Conservation (phyloP, 2,329 filamentous ascomycete genomes). For the Aspergillus awamori region DNA sequence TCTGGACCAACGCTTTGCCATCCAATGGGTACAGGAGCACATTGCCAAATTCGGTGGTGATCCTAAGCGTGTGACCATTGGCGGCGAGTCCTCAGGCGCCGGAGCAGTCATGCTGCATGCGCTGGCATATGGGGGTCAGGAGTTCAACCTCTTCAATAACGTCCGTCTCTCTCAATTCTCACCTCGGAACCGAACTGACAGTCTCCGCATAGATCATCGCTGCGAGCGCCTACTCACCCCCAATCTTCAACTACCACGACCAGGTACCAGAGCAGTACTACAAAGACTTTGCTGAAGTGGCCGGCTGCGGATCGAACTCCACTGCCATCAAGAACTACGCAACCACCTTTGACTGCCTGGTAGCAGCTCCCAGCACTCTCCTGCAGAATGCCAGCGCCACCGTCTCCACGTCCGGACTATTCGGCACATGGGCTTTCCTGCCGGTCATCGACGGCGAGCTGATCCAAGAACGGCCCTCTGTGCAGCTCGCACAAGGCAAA, state of each 20-base stretch:
- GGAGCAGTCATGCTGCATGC: slow-evolving; percentile 15
- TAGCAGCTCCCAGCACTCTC: slow-evolving; percentile 37
- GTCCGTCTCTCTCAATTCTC: slow-evolving; percentile 17
- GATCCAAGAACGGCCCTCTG: slow-evolving; percentile 42
- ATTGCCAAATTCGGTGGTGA: slow-evolving; percentile 14
- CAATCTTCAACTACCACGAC: slow-evolving; percentile 56
- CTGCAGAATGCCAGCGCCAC: slow-evolving; percentile 43
- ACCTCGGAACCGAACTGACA: slow-evolving; percentile 14
- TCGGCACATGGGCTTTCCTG: slow-evolving; percentile 49
- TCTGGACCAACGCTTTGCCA: slow-evolving; percentile 16
- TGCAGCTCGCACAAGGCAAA: slow-evolving; percentile 39
- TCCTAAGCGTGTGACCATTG: slow-evolving; percentile 9
- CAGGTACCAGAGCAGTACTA: slow-evolving; percentile 51
- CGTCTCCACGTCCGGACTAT: slow-evolving; percentile 38
- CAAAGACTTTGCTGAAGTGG: slow-evolving; percentile 47
- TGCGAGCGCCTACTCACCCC: slow-evolving; percentile 57
- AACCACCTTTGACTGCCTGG: slow-evolving; percentile 46
- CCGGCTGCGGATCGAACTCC: slow-evolving; percentile 39
- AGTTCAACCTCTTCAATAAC: slow-evolving; percentile 22
- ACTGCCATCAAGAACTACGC: slow-evolving; percentile 17
- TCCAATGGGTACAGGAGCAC: slow-evolving; percentile 16
- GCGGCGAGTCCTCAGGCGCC: slow-evolving; percentile 13
- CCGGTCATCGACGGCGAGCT: slow-evolving; percentile 49
- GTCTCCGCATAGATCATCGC: slow-evolving; percentile 31
- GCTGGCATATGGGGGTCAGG: slow-evolving; percentile 14